Evolutionary conservation across 257 asterid genomes (phyloP).

Genomic region (Solanum paucissectum): DNA sequence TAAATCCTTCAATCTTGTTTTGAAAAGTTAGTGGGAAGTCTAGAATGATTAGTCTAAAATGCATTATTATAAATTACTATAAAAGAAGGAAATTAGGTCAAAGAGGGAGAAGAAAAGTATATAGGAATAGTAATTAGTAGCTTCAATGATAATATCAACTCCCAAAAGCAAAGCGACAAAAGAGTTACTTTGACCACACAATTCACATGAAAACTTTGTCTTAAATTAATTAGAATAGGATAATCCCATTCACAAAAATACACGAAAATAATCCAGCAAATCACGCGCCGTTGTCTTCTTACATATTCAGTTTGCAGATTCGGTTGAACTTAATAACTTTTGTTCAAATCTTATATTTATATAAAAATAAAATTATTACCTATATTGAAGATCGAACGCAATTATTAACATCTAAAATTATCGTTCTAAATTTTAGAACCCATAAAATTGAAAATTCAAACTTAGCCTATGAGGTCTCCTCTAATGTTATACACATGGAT

Average conservation of each 20-base stretch:
- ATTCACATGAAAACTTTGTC: not conserved
- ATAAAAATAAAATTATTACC: not conserved
- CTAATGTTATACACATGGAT: not conserved
- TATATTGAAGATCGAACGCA: not conserved
- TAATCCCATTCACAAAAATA: not conserved
- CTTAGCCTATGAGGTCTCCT: not conserved
- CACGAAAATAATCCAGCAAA: not conserved
- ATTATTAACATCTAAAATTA: not conserved
- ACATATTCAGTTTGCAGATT: not conserved
- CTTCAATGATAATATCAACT: not conserved
- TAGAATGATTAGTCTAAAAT: not conserved
- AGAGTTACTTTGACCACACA: not conserved
- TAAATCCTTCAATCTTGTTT: not conserved
- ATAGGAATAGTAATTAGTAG: not conserved
- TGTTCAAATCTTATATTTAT: accelerated
- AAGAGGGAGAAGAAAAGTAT: not conserved
- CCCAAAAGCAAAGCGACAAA: not conserved
- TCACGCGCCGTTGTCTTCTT: not conserved
- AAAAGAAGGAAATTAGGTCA: not conserved
- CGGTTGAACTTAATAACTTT: accelerated
- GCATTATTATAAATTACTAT: not conserved
- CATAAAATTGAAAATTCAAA: not conserved
- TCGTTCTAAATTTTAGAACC: not conserved
- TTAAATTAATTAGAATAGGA: not conserved
- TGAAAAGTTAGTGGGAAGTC: not conserved